Evolutionary conservation across 257 asterid species (phyloP), one percentile per base, ranked within the genome.

Genomic region (Paraleonurus japonicus): DNA sequence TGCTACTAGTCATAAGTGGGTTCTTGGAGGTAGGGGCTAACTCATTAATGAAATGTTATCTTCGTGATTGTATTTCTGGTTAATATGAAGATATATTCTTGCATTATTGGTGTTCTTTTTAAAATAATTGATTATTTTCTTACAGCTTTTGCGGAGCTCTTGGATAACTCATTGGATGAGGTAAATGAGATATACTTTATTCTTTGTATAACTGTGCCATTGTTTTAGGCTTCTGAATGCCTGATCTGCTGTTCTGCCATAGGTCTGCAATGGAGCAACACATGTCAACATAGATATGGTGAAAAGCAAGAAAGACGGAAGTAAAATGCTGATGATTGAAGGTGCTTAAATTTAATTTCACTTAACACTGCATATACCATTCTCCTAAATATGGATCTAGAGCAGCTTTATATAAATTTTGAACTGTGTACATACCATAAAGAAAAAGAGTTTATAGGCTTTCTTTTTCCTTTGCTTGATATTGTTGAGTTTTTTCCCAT

Each of bases 1-100:
- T 73, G 98, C 99, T 24, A 95, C 99, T 67, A 95, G 98, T 83
- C 99, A 95, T 81, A 95, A 92, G 78, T 95, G 99, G 99, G 99
- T 84, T 58, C 97, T 95, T 74, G 99, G 98, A 84, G 99, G 99
- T 94, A 82, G 24, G 61, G 67, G 23, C 57, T 66, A 22, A 3
- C 39, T 15, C 27, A 66, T 32, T 67, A 23, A 50, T 13, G 15
- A 74, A 24, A 30, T 79, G 23, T 35, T 13, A 30, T 51, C 33
- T 47, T 37, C 0, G 12, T 17, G 17, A 3, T 50, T 78, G 54
- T 47, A 13, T 28, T 55, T 81, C 61, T 69, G 28, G 41, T 50
- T 74, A 30, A 19, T 41, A 43, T 69, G 61, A 58, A 61, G 69
- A 39, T 64, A 74, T n/a, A 47, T 60, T 72, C 60, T 85, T 55